Conservation (phyloP, 2,329 filamentous ascomycete genomes). For the Sporothrix humicola region DNA sequence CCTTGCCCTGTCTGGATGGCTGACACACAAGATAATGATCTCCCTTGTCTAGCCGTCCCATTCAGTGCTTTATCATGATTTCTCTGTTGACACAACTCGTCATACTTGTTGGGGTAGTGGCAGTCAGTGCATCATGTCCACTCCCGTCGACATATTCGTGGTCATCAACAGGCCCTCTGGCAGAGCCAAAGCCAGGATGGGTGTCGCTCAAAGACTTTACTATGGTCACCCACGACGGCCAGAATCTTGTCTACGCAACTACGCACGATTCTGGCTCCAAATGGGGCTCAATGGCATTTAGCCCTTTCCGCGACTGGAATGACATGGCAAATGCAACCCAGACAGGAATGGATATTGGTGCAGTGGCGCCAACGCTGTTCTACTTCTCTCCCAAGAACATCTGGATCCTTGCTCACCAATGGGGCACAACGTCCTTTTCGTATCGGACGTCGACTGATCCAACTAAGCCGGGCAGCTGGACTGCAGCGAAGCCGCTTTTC, state of each 20-base stretch:
- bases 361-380: slow-evolving; percentile 68
- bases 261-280: slow-evolving; percentile 50
- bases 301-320: slow-evolving; percentile 58
- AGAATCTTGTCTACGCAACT: slow-evolving; percentile 67
- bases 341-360: slow-evolving; percentile 52
- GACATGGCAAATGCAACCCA: slow-evolving; percentile 59
- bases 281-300: slow-evolving; percentile 66
- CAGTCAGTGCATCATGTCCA: slow-evolving; percentile 46
- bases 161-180: slow-evolving; percentile 58
- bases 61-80: too few relatives aligned
- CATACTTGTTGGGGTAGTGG: too few relatives aligned
- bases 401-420: slow-evolving; percentile 72
- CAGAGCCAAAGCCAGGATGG: slow-evolving; percentile 60
- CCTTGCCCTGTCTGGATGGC: too few relatives aligned
- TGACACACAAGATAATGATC: too few relatives aligned
- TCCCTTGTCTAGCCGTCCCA: too few relatives aligned
- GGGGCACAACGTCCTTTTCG: slow-evolving; percentile 64
- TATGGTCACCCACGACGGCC: slow-evolving; percentile 57
- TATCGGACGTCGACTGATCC: slow-evolving; percentile 66
- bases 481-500: slow-evolving; percentile 59
- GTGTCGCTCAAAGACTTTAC: slow-evolving; percentile 69
- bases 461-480: slow-evolving; percentile 63
- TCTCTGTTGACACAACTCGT: too few relatives aligned
- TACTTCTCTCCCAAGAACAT: slow-evolving; percentile 65
- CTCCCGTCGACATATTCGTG: slow-evolving; percentile 63